These are phyloP conservation scores for Powellomyces hirtus DNA, from an alignment of 192 early-diverging fungal genomes.

Conservation along the genomic window DNA sequence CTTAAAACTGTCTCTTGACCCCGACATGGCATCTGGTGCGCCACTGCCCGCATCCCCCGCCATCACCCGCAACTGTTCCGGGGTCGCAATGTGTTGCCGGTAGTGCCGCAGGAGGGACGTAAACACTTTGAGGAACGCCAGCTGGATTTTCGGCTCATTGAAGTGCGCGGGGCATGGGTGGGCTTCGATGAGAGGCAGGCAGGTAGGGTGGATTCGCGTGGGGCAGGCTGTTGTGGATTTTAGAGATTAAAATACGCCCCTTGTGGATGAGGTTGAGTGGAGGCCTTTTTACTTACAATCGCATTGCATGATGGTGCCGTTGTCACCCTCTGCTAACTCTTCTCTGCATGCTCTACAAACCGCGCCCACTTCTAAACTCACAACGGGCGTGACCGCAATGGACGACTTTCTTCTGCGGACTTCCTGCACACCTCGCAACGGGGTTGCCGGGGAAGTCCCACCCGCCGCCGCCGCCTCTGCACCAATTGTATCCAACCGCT, in stretches of 20 bases:
- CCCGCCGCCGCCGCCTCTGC: background rate
- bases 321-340: slow-evolving; percentile 10
- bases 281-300: slow-evolving; percentile 39
- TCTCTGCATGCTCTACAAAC: slow-evolving; percentile 34
- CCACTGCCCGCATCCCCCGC: slow-evolving; percentile 9
- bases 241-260: too few relatives aligned
- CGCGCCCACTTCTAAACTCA: slow-evolving; percentile 24
- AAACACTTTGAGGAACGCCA: slow-evolving; percentile 71
- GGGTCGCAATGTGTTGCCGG: slow-evolving; percentile 52
- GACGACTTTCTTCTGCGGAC: slow-evolving; percentile 1
- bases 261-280: too few relatives aligned
- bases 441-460: background rate
- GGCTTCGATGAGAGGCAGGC: slow-evolving; percentile 41
- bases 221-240: slow-evolving; percentile 40
- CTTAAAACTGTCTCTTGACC: slow-evolving; percentile 6
- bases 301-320: slow-evolving; percentile 28
- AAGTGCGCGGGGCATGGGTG: slow-evolving; percentile 59
- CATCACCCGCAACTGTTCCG: slow-evolving; percentile 22
- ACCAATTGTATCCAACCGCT: slow-evolving; percentile 2
- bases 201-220: slow-evolving; percentile 48
- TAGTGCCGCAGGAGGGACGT: slow-evolving; percentile 73
- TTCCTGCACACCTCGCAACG: background rate
- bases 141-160: slow-evolving; percentile 65
- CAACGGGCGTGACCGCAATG: background rate
- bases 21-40: background rate